Base-by-base conservation (phyloP, 805 yeast genomes). In the Spathaspora sp. region DNA sequence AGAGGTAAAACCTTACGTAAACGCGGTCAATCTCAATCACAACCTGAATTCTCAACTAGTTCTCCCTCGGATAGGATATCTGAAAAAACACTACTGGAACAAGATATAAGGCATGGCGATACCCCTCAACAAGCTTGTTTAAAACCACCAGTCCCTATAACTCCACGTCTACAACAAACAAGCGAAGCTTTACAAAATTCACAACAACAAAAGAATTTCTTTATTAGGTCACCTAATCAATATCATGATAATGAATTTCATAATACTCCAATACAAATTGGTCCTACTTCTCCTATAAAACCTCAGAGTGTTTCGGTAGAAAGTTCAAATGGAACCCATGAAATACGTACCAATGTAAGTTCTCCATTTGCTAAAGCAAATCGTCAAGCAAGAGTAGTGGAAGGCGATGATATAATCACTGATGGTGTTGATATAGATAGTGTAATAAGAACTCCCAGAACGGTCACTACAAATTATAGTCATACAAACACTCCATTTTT, bases 381-480 rank as follows among this genome's bases (percentile, higher is more conserved):
- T 50, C 62, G 79, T 48, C 79, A 74, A 55, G 79, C 79, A 2
- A 63, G 78, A 28, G 77, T 74, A 8, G 70, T 74, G 3, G 79
- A 74, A 53, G 18, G 28, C 12, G 63, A 60, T 42, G 51, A 56
- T 19, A 47, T 49, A 9, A 26, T 46, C 11, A 38, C 55, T n/a
- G 55, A 49, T 31, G 55, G 43, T 40, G 43, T 52, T 16, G 56
- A 55, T 23, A 49, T 42, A 23, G 51, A 52, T 18, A 11, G 19
- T 12, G 18, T 14, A 16, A 23, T 14, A 18, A 46, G 18, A 12
- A 11, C 45, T 9, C 44, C 39, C 12, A 17, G 16, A 42, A 23
- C 28, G 8, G 14, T 16, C 2, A 28, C 14, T 20, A 26, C 14
- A 18, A 14, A 19, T 42, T 38, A 12, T 16, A 42, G 18, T 23